A percentile compares a stretch with the other conserved stretches of the same genome.
phyloP scores from a whole-genome alignment of 169 alveolate species.

The Eimeria brunetti region DNA sequence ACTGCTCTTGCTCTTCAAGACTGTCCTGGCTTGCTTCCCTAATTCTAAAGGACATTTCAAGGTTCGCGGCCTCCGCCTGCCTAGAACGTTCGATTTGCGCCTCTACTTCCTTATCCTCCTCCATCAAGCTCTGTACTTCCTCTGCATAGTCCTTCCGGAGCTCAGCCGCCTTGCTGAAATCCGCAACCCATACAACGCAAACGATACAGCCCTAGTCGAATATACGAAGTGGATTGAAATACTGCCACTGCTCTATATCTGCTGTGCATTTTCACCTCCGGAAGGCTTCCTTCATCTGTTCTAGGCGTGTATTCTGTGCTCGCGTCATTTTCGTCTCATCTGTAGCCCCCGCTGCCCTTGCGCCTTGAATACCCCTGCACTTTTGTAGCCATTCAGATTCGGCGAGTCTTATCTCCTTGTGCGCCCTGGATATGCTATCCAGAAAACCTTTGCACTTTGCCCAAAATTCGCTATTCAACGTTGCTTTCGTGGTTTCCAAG shows the following conservation, averaged over 20 bases:
- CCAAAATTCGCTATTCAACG: conserved; percentile 13
- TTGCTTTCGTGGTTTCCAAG: neutral
- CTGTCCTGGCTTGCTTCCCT: conserved; percentile 58
- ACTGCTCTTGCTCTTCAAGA: conserved; percentile 34
- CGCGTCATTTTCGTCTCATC: conserved; percentile 39
- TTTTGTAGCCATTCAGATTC: conserved; percentile 56
- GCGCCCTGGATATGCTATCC: conserved; percentile 38
- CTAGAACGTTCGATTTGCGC: conserved; percentile 41
- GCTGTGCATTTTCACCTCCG: conserved; percentile 26
- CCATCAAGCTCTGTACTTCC: conserved; percentile 10
- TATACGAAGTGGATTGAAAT: neutral
- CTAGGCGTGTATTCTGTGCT: conserved; percentile 41
- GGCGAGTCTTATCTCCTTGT: conserved; percentile 27
- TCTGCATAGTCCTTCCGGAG: conserved; percentile 53
- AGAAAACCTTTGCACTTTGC: conserved; percentile 22
- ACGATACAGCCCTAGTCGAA: neutral
- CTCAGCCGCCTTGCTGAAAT: conserved; percentile 62
- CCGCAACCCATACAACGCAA: neutral
- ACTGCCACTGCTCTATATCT: neutral
- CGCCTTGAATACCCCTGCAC: conserved; percentile 64
- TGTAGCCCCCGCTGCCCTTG: neutral
- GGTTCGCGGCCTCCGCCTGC: conserved; percentile 55
- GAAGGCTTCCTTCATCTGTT: conserved; percentile 45
- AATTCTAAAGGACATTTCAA: conserved; percentile 58
- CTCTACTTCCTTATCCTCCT: conserved; percentile 56